phyloP scores from a whole-genome alignment of 2,329 filamentous ascomycete genomes.

The Knufia fluminis region DNA sequence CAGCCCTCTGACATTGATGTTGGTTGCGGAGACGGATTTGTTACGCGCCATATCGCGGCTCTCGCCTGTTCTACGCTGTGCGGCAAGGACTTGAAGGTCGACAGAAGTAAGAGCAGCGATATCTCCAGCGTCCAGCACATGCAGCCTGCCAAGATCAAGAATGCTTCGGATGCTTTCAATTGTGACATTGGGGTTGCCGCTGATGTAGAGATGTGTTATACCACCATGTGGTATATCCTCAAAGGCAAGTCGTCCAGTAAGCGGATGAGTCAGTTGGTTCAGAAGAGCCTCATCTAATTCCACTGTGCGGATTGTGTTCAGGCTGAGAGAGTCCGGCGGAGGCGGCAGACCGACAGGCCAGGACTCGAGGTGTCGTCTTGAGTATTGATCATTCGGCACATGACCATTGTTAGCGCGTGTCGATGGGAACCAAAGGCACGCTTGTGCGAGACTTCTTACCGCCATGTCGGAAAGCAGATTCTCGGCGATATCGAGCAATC shows the following conservation, averaged over 20 bases:
- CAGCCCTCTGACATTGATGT: conserved; percentile 12
- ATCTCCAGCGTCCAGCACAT: conserved; percentile 48
- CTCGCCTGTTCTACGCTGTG: not conserved
- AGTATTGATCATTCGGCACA: conserved; percentile 22
- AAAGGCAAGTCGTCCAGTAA: conserved; percentile 46
- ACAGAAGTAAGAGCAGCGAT: conserved; percentile 28
- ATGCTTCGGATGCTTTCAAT: conserved; percentile 48
- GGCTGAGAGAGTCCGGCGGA: conserved; percentile 31
- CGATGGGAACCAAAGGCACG: conserved; percentile 37
- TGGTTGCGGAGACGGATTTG: conserved; percentile 15
- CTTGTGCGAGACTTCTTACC: conserved; percentile 42
- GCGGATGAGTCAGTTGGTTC: conserved; percentile 38
- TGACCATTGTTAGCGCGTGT: conserved; percentile 22
- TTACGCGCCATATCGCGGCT: conserved; percentile 17
- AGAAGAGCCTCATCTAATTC: conserved; percentile 46
- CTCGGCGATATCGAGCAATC: conserved; percentile 48
- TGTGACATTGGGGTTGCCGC: conserved; percentile 44
- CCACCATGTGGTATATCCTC: conserved; percentile 47
- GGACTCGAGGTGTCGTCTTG: conserved; percentile 19
- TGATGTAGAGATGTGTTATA: conserved; percentile 52
- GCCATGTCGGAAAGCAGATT: conserved; percentile 50
- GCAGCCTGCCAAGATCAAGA: conserved; percentile 42
- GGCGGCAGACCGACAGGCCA: conserved; percentile 26
- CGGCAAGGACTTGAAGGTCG: conserved; percentile 5
- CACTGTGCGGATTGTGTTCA: conserved; percentile 35